phyloP scores from a whole-genome alignment of 2,329 filamentous ascomycete species.

The Fusarium chaquense region DNA sequence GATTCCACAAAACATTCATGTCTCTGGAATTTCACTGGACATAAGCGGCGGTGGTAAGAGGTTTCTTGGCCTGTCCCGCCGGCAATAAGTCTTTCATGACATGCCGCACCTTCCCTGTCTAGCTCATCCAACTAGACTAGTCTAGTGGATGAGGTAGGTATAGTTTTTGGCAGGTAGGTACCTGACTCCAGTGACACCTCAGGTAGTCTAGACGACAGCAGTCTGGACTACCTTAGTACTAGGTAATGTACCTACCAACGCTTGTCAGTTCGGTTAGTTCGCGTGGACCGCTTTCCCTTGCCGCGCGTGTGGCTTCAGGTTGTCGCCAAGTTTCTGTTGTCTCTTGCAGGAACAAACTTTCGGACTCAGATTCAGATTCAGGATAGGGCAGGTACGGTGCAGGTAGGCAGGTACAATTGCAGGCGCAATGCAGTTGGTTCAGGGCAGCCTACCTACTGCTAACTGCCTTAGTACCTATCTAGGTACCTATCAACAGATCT shows the following conservation, averaged over 20 bases:
- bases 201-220: background rate
- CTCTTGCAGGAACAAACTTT: conserved; percentile 25
- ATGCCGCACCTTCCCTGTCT: conserved; percentile 11
- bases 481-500: conserved; percentile 13
- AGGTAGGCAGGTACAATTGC: background rate
- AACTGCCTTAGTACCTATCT: too few relatives aligned
- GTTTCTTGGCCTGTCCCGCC: conserved; percentile 5
- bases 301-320: background rate
- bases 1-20: conserved; percentile 26
- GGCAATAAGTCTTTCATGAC: conserved; percentile 16
- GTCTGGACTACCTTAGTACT: background rate
- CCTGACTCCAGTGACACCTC: background rate
- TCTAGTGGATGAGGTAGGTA: background rate
- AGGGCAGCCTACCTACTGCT: conserved; percentile 5
- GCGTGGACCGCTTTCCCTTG: background rate
- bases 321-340: conserved; percentile 3
- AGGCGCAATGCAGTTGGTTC: background rate
- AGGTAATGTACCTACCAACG: background rate
- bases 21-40: conserved; percentile 12
- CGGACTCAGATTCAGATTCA: conserved; percentile 12
- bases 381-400: conserved; percentile 5
- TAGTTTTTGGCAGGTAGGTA: background rate
- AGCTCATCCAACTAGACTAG: background rate
- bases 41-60: conserved; percentile 3
- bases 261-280: background rate